Evolutionary conservation across 768 basidiomycete genomes (phyloP), one percentile per base, ranked within the genome.

Genomic region (Suillus bovinus): DNA sequence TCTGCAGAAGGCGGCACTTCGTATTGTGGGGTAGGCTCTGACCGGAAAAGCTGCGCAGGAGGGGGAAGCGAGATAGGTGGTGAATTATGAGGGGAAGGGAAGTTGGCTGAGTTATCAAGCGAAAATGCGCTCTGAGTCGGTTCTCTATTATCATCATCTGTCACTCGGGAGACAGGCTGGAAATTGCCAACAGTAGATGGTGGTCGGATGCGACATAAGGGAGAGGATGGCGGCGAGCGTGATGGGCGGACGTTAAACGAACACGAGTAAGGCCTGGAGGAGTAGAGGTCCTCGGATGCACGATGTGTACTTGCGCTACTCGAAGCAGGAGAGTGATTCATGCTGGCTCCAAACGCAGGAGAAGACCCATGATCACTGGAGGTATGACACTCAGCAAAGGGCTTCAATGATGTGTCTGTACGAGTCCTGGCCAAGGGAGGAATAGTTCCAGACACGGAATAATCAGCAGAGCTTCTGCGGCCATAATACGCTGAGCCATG

Each of bases 41-140:
- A 47, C 6, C 65, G 68, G 53, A 75, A 65, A 17, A 76, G 59
- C 47, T 76, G 67, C 27, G 72, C 69, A 27, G 75, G 69, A 10
- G 74, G 75, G n/a, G 75, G 74, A 41, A 76, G 68, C 36, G 71
- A 76, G 27, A 76, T 64, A 9, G 68, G 74, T 20, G 68, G 20
- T 29, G 60, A 61, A 27, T 44, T 57, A 42, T 52, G 69, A 4
- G 66, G 66, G 55, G 67, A 58, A 1, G 63, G 17, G 38, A 61
- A 66, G 10, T 52, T 27, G 20, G 62, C 38, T n/a, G 60, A 34
- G 6, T 54, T 39, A 11, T 61, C 53, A 0, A 57, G 53, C 49
- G 54, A 60, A 47, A 67, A 70, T 24, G 57, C 46, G 36, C 61
- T 59, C 5, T 59, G 6, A 31, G 33, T 61, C 24, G 34, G 33